Conservation (phyloP, 768 basidiomycete genomes). For the Russula abietina region DNA sequence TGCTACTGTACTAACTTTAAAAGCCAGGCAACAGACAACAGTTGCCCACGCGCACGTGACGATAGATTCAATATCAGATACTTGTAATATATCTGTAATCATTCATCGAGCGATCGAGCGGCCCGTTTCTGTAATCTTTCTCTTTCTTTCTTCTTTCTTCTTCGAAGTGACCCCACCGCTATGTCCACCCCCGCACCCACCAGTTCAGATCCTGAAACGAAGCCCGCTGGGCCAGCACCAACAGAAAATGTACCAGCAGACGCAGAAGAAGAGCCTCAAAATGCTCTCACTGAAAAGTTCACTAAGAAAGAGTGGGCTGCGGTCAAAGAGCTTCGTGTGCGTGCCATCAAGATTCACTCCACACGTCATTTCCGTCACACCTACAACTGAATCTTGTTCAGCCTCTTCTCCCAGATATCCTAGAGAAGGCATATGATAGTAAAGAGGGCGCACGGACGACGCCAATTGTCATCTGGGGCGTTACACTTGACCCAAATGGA, state of each 20-base stretch:
- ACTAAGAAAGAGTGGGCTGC: conserved; percentile 67
- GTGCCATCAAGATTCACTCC: conserved; percentile 23
- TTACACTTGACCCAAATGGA: conserved; percentile 57
- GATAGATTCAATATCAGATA: conserved; percentile 7
- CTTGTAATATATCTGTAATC: too few relatives aligned
- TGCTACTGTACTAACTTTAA: too few relatives aligned
- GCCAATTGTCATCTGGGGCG: conserved; percentile 63
- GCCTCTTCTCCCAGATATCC: conserved; percentile 44
- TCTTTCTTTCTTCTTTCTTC: not conserved
- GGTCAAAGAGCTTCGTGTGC: conserved; percentile 60
- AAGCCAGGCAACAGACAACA: too few relatives aligned
- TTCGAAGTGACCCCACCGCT: too few relatives aligned
- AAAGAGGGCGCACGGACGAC: conserved; percentile 45
- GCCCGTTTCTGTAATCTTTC: too few relatives aligned
- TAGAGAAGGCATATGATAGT: conserved; percentile 57
- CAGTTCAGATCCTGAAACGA: conserved; percentile 6
- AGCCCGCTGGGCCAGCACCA: conserved; percentile 11
- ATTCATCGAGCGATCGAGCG: too few relatives aligned
- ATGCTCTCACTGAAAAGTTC: conserved; percentile 61
- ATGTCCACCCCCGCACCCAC: conserved; percentile 15
- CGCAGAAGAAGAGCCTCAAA: conserved; percentile 51
- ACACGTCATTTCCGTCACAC: not conserved
- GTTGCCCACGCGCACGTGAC: conserved; percentile 3
- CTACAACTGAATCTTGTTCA: conserved; percentile 7
- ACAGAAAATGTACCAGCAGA: conserved; percentile 11